These are phyloP conservation scores for Alternaria ventricosa DNA, from an alignment of 2,329 filamentous ascomycete species.

Conservation along the genomic window DNA sequence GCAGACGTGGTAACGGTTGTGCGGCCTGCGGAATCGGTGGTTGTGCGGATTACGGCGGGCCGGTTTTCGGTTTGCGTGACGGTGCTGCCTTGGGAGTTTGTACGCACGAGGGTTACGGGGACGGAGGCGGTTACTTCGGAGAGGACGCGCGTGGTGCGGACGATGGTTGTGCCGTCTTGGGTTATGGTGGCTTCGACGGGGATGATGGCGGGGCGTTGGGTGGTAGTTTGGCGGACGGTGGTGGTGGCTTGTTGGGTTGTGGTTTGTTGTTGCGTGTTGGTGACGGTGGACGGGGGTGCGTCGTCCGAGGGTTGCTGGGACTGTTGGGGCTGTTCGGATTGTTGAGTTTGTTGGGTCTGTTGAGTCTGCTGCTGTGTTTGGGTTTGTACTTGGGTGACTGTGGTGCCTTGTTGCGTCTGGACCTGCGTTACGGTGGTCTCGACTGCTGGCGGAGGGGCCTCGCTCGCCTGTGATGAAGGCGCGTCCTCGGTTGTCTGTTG, in stretches of 20 bases:
- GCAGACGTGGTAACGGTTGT: conserved; percentile 44
- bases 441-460: conserved; percentile 3
- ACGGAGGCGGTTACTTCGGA: conserved; percentile 50
- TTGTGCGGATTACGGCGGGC: conserved; percentile 46
- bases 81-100: conserved; percentile 48
- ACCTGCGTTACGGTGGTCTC: conserved; percentile 2
- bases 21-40: conserved; percentile 50
- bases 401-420: background rate
- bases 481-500: conserved; percentile 12
- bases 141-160: conserved; percentile 51
- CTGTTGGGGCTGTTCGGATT: conserved; percentile 1
- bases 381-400: background rate
- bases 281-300: conserved; percentile 5
- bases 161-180: conserved; percentile 42
- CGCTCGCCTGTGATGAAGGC: conserved; percentile 9
- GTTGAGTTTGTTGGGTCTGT: conserved; percentile 1
- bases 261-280: background rate
- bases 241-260: conserved; percentile 4
- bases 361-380: conserved; percentile 4
- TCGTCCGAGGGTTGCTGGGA: background rate
- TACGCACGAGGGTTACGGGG: conserved; percentile 47
- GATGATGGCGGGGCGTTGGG: conserved; percentile 42
- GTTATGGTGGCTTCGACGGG: conserved; percentile 49
- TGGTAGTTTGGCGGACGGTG: conserved; percentile 4
- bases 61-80: conserved; percentile 48